Evolutionary conservation across 23 red algal genomes (phyloP).

Genomic region (Gracilaria vermiculophylla): DNA sequence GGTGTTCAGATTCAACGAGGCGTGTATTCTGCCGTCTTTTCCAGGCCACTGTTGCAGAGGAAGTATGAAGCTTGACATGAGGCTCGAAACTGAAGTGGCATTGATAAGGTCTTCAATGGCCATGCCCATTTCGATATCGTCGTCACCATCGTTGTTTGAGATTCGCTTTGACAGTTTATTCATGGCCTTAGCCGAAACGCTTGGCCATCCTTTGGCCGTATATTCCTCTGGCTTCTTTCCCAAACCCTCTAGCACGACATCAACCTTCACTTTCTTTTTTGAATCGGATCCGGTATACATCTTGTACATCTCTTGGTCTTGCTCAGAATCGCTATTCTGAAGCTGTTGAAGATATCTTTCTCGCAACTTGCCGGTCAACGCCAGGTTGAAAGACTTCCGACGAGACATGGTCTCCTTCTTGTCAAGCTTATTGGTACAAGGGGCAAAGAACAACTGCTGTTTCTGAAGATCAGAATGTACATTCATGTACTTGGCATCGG

Average conservation of each 20-base stretch:
- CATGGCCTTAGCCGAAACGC: constrained; percentile 50
- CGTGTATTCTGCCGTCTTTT: constrained; percentile 76
- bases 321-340: not conserved
- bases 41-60: constrained; percentile 78
- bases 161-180: constrained; percentile 56
- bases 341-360: not conserved
- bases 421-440: constrained; percentile 18
- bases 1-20: constrained; percentile 88
- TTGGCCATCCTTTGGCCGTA: constrained; percentile 71
- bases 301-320: not conserved
- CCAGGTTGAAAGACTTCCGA: constrained; percentile 55
- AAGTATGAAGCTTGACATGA: constrained; percentile 77
- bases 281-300: not conserved
- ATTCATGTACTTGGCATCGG: constrained; percentile 81
- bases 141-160: constrained; percentile 15
- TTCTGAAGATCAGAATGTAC: constrained; percentile 73
- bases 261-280: constrained; percentile 56
- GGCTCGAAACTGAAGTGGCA: constrained; percentile 61
- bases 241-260: constrained; percentile 57
- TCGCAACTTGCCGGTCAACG: constrained; percentile 5
- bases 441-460: constrained; percentile 89
- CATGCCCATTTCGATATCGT: constrained; percentile 23
- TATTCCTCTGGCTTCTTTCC: constrained; percentile 36
- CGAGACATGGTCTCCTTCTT: constrained; percentile 13
- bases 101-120: constrained; percentile 78